Evolutionary conservation across 768 basidiomycete species (phyloP), one percentile per base, ranked within the genome.

Genomic region (Tremella yokohamensis): DNA sequence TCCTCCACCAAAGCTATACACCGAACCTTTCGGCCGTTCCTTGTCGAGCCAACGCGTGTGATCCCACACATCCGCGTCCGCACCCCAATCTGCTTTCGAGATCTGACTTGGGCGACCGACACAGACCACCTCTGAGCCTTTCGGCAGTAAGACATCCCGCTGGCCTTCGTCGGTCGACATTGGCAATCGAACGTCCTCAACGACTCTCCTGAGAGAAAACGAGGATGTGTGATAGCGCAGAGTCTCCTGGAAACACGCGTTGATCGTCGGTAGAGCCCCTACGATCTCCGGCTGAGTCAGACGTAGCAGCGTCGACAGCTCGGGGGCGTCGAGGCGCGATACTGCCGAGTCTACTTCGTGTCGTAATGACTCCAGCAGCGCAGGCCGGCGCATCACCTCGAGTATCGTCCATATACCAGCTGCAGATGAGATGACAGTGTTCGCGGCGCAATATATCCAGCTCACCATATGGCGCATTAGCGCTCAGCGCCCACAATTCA

Each of bases 1-100:
- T 8, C 66, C 66, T 19, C 66, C 66, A 19, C 66, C 66, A 51
- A 68, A 68, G 3, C 63, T 63, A 19, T 37, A 44, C 66, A 68
- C 64, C 16, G 44, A 24, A n/a, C 63, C 64, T 40, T 52, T 57
- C 29, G 22, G 38, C 49, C 19, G 40, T 20, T 39, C 50, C 38
- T 34, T 55, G 12, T 55, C 40, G 20, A 64, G 19, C n/a, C 39
- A 62, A 26, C 66, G 47, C 20, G 42, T 26, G 38, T 38, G 40
- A 59, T 64, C 54, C 66, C 66, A 68, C 3, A 19, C 39, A 1
- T 22, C 54, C 16, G 63, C 66, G 19, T 48, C 49, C 4, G 2
- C 15, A 3, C 66, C 66, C 66, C 66, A 68, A 12, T 60, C 56
- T 9, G 45, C 56, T 2, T 40, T 39, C 1, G 52, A 40, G 15